Evolutionary conservation across 2,329 filamentous ascomycete genomes (phyloP).

Genomic region (Microdochium nivale): DNA sequence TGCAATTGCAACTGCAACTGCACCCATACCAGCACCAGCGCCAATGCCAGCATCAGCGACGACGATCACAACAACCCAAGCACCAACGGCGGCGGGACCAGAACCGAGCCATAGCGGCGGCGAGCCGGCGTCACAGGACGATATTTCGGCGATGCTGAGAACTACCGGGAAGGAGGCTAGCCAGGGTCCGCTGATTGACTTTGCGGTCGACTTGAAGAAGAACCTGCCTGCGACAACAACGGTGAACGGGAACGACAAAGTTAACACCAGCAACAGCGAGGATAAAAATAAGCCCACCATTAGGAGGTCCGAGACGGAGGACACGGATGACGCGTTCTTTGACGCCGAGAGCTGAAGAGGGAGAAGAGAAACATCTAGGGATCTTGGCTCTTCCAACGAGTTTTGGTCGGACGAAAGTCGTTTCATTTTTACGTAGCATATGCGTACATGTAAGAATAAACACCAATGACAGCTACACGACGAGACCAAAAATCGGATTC

Average conservation of each 20-base stretch:
- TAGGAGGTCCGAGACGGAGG: slow-evolving; percentile 24
- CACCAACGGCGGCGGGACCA: slow-evolving; percentile 4
- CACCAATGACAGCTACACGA: too few species aligned
- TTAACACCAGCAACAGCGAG: too few species aligned
- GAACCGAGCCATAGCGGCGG: slow-evolving; percentile 3
- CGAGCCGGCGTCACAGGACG: slow-evolving; percentile 21
- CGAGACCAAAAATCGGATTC: too few species aligned
- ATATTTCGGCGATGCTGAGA: slow-evolving; percentile 33
- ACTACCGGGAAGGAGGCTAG: slow-evolving; percentile 35
- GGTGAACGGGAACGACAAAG: slow-evolving; percentile 2
- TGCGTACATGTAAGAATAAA: too few species aligned
- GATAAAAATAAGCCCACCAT: slow-evolving; percentile 9
- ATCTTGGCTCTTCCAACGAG: too few species aligned
- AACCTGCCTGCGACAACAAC: slow-evolving; percentile 26
- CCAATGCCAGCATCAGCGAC: slow-evolving; percentile 3
- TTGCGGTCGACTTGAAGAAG: slow-evolving; percentile 44
- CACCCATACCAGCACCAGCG: slow-evolving; percentile 1
- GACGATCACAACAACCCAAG: too few species aligned
- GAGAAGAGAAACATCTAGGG: not conserved
- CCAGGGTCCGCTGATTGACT: slow-evolving; percentile 46
- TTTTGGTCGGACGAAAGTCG: too few species aligned
- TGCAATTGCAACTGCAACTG: not conserved
- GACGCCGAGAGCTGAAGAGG: slow-evolving; percentile 23
- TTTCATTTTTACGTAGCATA: too few species aligned
- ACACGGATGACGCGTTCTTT: slow-evolving; percentile 29